phyloP scores from a whole-genome alignment of 257 asterid species.

The Oldenlandia corymbosa region DNA sequence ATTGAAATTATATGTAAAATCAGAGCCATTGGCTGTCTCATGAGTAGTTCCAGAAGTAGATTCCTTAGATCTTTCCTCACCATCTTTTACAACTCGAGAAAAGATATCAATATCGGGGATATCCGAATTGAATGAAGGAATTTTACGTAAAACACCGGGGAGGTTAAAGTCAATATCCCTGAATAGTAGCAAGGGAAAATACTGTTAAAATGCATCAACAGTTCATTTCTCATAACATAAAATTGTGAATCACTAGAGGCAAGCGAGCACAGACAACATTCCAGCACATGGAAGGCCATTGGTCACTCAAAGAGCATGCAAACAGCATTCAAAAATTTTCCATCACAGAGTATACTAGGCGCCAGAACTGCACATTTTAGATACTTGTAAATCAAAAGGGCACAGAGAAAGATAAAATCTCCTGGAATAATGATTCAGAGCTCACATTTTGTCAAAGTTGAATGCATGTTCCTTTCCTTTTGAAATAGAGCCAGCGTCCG shows the following conservation, averaged over 20 bases:
- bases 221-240: conserved; percentile 1
- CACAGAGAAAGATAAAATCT: conserved; percentile 12
- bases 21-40: conserved; percentile 50
- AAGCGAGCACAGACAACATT: neutral
- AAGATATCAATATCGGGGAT: conserved; percentile 76
- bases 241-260: neutral
- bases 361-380: too few species aligned
- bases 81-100: conserved; percentile 50
- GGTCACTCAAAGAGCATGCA: conserved; percentile 4
- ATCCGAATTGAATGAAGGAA: conserved; percentile 72
- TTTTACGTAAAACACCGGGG: conserved; percentile 74
- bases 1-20: conserved; percentile 69
- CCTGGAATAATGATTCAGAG: conserved; percentile 19
- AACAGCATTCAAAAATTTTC: neutral
- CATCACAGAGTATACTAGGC: conserved; percentile 20
- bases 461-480: conserved; percentile 70
- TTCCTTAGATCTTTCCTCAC: conserved; percentile 42
- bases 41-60: conserved; percentile 42
- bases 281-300: neutral
- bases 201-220: conserved; percentile 7
- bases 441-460: conserved; percentile 58
- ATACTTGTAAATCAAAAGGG: too few species aligned
- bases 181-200: conserved; percentile 27
- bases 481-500: conserved; percentile 59
- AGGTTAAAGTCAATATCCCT: conserved; percentile 87